These are phyloP conservation scores for Eucalyptus microcorys DNA, from an alignment of 345 rosid genomes.

Conservation along the genomic window DNA sequence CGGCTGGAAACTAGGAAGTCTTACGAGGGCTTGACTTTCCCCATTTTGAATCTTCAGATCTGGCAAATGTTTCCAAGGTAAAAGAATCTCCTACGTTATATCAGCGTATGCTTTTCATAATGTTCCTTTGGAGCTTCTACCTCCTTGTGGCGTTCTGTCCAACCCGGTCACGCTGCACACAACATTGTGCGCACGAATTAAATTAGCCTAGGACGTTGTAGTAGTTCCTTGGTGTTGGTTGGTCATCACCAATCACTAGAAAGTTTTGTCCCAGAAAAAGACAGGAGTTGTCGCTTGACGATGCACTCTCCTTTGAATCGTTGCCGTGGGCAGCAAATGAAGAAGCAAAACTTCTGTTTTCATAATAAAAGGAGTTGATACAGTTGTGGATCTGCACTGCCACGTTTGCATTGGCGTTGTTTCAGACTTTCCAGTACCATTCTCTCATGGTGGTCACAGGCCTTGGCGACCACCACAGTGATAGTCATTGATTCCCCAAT, in stretches of 20 bases:
- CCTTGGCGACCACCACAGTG: background rate
- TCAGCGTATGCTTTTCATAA: background rate
- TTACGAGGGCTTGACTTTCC: background rate
- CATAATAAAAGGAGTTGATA: background rate
- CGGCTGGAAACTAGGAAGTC: background rate
- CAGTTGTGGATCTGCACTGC: background rate
- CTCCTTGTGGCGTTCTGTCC: background rate
- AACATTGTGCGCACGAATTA: background rate
- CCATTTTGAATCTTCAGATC: background rate
- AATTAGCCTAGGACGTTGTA: background rate
- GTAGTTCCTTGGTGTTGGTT: background rate
- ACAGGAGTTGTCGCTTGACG: background rate
- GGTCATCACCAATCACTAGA: background rate
- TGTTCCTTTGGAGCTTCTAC: background rate
- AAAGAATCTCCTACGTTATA: background rate
- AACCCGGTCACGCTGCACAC: background rate
- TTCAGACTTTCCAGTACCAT: too few relatives aligned
- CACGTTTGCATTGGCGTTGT: background rate
- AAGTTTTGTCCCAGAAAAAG: background rate
- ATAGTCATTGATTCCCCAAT: background rate
- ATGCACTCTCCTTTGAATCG: background rate
- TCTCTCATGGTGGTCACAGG: background rate
- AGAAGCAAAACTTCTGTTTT: background rate
- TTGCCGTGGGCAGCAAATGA: background rate
- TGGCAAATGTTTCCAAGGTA: background rate